Base-by-base conservation (phyloP, 1,284 basidiomycete species). In the Earliella scabrosa region DNA sequence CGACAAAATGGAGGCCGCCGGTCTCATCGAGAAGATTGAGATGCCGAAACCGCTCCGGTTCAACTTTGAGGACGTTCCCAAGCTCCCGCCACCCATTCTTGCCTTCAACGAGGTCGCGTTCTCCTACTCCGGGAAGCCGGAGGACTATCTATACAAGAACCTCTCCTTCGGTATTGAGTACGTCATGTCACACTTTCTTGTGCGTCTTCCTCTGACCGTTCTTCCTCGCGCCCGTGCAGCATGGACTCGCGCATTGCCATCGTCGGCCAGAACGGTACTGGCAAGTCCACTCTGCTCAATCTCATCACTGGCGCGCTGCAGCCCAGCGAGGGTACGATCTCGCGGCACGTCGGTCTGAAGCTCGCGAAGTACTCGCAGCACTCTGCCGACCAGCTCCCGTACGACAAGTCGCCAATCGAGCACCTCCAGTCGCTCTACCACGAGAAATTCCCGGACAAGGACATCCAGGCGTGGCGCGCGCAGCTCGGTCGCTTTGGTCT, bases 1-100 rank as follows among this genome's bases (percentile, higher is more conserved):
- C 75, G 97, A 99, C 83, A 99, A 99, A 86, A 98, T 99, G 97
- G 97, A 98, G 82, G 97, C 97, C n/a, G 97, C 96, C 13, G 97
- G 97, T 67, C 82, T 98, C 40, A 83, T 98, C 68, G 94, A 98
- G 77, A 94, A 94, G 75, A 80, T 98, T 54, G 90, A 93, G 70
- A 70, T 73, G 7, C 82, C 85, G 47, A 87, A 84, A 68, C 84
- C 85, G 38, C 78, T 98, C 51, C 83, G 87, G 51, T 99, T 98
- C 86, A 90, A 97, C 83, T 98, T 98, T 72, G 96, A 98, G 75
- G 95, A 97, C 69, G 86, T 98, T 59, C 81, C 86, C 67, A 95
- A 92, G 75, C 86, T 99, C 16, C 97, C 97, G 1, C 97, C 97
- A 48, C 97, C 97, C 45, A 98, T 98, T 71, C 93, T 99, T 68